These are phyloP conservation scores for Aspergillus sp. DNA, from an alignment of 2,329 filamentous ascomycete species.

Conservation along the genomic window DNA sequence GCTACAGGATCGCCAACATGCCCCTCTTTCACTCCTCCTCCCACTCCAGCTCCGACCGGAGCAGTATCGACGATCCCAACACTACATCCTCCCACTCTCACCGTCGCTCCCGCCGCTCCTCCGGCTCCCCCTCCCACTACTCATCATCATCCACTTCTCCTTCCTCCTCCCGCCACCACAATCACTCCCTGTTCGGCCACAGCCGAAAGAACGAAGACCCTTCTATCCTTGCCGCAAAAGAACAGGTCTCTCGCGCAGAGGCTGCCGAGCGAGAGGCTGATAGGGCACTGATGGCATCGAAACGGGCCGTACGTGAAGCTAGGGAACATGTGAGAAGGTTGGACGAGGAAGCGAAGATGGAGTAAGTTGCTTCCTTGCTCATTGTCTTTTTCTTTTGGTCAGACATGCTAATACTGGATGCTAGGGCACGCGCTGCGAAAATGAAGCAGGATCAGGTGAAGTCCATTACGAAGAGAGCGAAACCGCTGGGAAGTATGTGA, in stretches of 20 bases:
- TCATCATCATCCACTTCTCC: slow-evolving; percentile 35
- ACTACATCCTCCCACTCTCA: slow-evolving; percentile 24
- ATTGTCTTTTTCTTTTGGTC: neutral
- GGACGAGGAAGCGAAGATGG: slow-evolving; percentile 67
- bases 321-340: slow-evolving; percentile 64
- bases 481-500: slow-evolving; percentile 67
- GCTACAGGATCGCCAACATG: slow-evolving; percentile 15
- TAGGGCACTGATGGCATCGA: slow-evolving; percentile 60
- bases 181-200: slow-evolving; percentile 33
- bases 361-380: slow-evolving; percentile 36
- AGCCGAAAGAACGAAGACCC: slow-evolving; percentile 59
- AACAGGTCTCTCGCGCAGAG: slow-evolving; percentile 65
- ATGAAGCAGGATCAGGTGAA: slow-evolving; percentile 68
- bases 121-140: slow-evolving; percentile 40
- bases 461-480: slow-evolving; percentile 68
- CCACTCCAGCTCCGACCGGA: slow-evolving; percentile 26
- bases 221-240: slow-evolving; percentile 61
- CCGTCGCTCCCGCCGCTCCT: slow-evolving; percentile 33
- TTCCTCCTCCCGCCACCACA: slow-evolving; percentile 3
- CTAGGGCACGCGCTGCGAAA: slow-evolving; percentile 60
- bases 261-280: slow-evolving; percentile 66
- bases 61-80: slow-evolving; percentile 21
- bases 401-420: neutral
- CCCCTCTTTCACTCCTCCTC: slow-evolving; percentile 28
- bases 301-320: slow-evolving; percentile 62